Evolutionary conservation across 73 alveolate species (phyloP).

Genomic region (Tetrahymena elliotti): DNA sequence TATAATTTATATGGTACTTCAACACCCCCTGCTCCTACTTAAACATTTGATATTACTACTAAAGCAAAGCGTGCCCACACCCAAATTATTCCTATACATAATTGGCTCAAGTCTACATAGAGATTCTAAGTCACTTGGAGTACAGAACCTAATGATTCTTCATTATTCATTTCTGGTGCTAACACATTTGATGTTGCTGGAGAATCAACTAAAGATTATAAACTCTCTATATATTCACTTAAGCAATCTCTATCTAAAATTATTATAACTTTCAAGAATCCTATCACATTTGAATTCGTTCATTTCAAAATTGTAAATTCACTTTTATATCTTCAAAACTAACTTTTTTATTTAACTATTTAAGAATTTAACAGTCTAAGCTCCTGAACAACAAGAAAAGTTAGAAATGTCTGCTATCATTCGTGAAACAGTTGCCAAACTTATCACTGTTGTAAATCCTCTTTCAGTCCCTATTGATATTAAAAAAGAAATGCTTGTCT

Average conservation of each 20-base stretch:
- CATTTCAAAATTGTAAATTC: conserved; percentile 64
- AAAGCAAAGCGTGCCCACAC: conserved; percentile 87
- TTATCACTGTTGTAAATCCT: conserved; percentile 93
- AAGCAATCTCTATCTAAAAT: conserved; percentile 82
- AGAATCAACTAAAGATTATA: conserved; percentile 87
- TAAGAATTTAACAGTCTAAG: conserved; percentile 55
- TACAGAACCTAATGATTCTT: conserved; percentile 80
- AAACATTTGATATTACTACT: conserved; percentile 63
- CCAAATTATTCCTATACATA: conserved; percentile 75
- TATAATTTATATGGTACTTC: conserved; percentile 89
- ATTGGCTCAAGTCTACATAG: conserved; percentile 92
- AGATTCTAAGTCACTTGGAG: conserved; percentile 96
- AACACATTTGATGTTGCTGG: conserved; percentile 94
- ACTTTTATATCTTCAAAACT: neutral
- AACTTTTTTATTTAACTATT: neutral
- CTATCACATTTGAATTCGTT: conserved; percentile 81
- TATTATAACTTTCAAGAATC: conserved; percentile 88
- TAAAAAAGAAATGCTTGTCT: conserved; percentile 60
- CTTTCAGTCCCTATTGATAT: conserved; percentile 75
- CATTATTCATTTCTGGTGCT: conserved; percentile 93
- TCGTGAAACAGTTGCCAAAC: conserved; percentile 85
- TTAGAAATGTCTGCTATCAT: conserved; percentile 85
- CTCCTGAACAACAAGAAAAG: conserved; percentile 67
- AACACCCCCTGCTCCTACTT: conserved; percentile 84
- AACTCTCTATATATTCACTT: conserved; percentile 83